Percentiles rank a stretch among this genome's conserved stretches.
Evolutionary conservation across 345 rosid species (phyloP).

Genomic region (Heritiera fomes): DNA sequence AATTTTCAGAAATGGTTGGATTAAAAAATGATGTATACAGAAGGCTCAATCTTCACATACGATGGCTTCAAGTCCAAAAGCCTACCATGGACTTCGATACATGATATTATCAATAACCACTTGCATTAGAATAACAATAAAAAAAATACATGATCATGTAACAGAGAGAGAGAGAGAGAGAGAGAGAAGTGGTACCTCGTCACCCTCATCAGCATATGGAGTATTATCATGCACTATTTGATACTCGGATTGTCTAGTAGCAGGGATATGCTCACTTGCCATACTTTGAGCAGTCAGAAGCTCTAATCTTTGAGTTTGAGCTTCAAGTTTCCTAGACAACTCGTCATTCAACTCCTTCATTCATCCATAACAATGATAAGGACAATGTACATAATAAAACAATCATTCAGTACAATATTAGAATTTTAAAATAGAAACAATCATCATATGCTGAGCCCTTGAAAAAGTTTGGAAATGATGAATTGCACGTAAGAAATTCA

Average conservation of each 20-base stretch:
- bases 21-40: background rate
- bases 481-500: background rate
- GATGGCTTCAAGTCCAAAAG: background rate
- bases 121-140: no score
- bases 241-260: conserved; percentile 58
- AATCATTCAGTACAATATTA: background rate
- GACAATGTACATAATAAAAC: background rate
- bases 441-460: background rate
- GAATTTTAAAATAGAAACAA: no score
- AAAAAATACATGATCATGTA: no score
- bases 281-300: conserved; percentile 81
- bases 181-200: conserved; percentile 59
- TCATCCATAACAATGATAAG: conserved; percentile 20
- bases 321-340: conserved; percentile 77
- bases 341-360: conserved; percentile 82
- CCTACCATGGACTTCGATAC: no score
- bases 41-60: background rate
- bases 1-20: no score
- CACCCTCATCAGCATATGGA: conserved; percentile 95
- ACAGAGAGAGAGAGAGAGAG: no score
- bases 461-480: background rate
- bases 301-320: conserved; percentile 92
- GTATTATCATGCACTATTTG: conserved; percentile 46
- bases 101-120: no score
- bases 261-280: conserved; percentile 49